Base-by-base conservation (phyloP, 805 yeast genomes). In the Ogataea saltuana region DNA sequence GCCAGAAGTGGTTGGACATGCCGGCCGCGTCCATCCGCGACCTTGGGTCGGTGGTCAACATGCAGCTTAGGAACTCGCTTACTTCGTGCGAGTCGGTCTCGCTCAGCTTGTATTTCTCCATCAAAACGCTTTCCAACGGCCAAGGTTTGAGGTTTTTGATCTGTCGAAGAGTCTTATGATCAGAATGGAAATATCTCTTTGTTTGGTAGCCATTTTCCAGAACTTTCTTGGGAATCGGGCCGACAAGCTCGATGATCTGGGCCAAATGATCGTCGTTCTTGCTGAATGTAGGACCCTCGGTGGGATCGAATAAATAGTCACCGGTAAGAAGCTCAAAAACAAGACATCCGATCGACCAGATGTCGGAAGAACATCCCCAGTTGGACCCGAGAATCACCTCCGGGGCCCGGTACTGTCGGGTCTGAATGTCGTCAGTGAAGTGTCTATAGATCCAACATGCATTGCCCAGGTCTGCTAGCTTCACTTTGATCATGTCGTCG, bases 261-360 rank as follows among this genome's bases (percentile, higher is more conserved):
- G 98, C 98, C 55, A 93, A 74, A 63, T 93, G 99, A 63, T 93
- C 99, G 59, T 91, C 97, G 63, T 90, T 96, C 58, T 90, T 90
- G 37, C 82, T 63, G 65, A 88, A 91, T 4, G 85, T 71, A 42
- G 76, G 78, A 1, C 90, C 89, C 48, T 79, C 79, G 40, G 81
- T 78, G 4, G 99, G 99, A 62, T 91, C 97, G 63, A 91, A 93
- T 38, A 93, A 65, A 58, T 90, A 90, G 64, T 91, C 98, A 3
- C 98, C 98, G 0, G 99, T 91, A 33, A 91, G 65, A 18, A 93
- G 72, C 68, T 93, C 99, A 66, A 93, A 93, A 1, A 86, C 72
- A 56, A 93, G 67, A 67, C 98, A 90, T 0, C 95, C 97, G 56
- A 86, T 72, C n/a, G 96, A 86, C 99, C 99, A 93, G 36, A 91